Percentiles rank a stretch among this genome's conserved stretches.
Conservation (phyloP, 768 basidiomycete species). For the Suillus discolor region DNA sequence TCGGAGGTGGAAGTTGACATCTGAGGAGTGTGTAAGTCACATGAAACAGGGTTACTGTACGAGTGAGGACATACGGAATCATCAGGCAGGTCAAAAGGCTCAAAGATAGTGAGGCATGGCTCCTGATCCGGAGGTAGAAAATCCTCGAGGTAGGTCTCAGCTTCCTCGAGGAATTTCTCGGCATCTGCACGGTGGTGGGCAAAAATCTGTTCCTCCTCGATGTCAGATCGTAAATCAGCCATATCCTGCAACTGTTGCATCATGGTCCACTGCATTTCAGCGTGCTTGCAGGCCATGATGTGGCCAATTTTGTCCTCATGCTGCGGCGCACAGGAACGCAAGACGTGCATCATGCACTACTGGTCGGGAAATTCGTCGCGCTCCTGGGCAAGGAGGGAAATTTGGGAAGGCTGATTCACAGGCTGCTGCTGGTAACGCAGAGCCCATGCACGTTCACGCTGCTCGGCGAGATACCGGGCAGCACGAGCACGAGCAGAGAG, state of each 20-base stretch:
- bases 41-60: not conserved
- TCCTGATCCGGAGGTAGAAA: not conserved
- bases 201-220: not conserved
- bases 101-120: not conserved
- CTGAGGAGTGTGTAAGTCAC: not conserved
- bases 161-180: not conserved
- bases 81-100: not conserved
- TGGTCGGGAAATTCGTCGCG: not conserved
- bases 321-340: not conserved
- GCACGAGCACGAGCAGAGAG: conserved; percentile 10
- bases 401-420: conserved; percentile 3
- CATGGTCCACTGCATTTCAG: not conserved
- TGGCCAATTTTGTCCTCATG: not conserved
- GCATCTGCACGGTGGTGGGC: not conserved
- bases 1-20: not conserved
- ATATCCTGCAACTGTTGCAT: not conserved
- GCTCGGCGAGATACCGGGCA: conserved; percentile 26
- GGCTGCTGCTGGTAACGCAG: not conserved
- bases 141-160: not conserved
- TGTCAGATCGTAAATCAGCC: not conserved
- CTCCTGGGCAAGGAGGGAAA: conserved; percentile 3
- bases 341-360: not conserved
- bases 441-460: not conserved
- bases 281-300: not conserved
- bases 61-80: not conserved